These are phyloP conservation scores for Coemansia sp. DNA, from an alignment of 192 early-diverging fungal genomes.

Conservation along the genomic window DNA sequence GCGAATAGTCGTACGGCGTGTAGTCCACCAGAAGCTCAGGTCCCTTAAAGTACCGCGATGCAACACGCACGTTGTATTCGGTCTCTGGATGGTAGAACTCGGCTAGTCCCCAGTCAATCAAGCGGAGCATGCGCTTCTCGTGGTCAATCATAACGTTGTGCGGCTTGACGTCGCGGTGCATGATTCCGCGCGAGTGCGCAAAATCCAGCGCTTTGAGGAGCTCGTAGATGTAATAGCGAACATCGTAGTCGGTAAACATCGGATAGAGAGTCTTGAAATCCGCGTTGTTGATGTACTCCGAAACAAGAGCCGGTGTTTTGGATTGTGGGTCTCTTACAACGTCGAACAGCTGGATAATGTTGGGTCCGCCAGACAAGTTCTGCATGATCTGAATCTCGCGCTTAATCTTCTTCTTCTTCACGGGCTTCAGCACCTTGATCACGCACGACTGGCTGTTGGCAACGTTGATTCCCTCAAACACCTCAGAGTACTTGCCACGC, in stretches of 20 bases:
- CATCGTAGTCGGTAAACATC: constrained; percentile 90
- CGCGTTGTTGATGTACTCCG: constrained; percentile 96
- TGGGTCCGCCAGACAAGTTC: constrained; percentile 92
- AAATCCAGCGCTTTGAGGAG: constrained; percentile 97
- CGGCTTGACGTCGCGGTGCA: constrained; percentile 99
- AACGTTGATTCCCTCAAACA: constrained; percentile 98
- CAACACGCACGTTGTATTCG: constrained; percentile 97
- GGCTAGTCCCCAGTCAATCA: constrained; percentile 99
- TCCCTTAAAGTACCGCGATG: constrained; percentile 98
- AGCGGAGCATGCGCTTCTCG: constrained; percentile 84
- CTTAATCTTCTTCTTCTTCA: constrained; percentile 99
- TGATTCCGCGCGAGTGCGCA: constrained; percentile 97
- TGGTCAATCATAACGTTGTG: constrained; percentile 99
- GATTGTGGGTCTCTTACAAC: constrained; percentile 96
- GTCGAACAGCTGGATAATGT: constrained; percentile 89
- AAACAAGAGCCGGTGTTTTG: constrained; percentile 95
- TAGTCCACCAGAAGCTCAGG: constrained; percentile 98
- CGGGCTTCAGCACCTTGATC: constrained; percentile 99
- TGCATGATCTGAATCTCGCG: constrained; percentile 99
- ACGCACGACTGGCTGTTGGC: constrained; percentile 84
- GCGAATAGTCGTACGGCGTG: constrained; percentile 97
- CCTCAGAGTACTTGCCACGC: constrained; percentile 98
- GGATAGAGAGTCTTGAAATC: constrained; percentile 98
- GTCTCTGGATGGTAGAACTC: constrained; percentile 99
- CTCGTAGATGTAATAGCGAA: constrained; percentile 96